Conservation (phyloP, 306 rosid genomes). For the Delonix regia region DNA sequence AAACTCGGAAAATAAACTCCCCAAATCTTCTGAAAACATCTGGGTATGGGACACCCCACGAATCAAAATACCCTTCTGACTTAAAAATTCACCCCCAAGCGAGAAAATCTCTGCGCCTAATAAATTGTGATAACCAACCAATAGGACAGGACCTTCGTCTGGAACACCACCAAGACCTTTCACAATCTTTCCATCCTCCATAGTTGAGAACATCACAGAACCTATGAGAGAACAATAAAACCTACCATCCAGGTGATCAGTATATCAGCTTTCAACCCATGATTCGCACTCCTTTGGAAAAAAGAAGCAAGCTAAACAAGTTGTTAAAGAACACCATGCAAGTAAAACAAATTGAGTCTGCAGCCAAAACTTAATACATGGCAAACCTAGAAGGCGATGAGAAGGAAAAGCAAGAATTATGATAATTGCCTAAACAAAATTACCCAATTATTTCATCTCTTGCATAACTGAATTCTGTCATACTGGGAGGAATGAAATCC, state of each 20-base stretch:
- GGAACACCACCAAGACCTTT: slow-evolving; percentile 89
- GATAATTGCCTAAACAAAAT: slow-evolving; percentile 30
- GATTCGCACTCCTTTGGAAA: not conserved
- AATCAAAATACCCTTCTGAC: slow-evolving; percentile 62
- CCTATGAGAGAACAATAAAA: slow-evolving; percentile 48
- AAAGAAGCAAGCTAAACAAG: slow-evolving; percentile 3
- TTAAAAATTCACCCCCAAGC: slow-evolving; percentile 56
- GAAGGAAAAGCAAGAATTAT: not conserved
- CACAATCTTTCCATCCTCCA: slow-evolving; percentile 82
- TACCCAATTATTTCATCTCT: slow-evolving; percentile 63
- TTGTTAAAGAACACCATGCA: slow-evolving; percentile 15
- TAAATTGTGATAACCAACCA: slow-evolving; percentile 80
- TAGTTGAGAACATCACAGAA: slow-evolving; percentile 68
- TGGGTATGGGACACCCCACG: slow-evolving; percentile 78
- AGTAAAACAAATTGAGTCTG: not conserved
- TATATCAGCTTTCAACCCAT: slow-evolving; percentile 21
- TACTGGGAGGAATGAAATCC: slow-evolving; percentile 78
- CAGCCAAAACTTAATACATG: too few relatives aligned
- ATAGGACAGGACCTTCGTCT: slow-evolving; percentile 80
- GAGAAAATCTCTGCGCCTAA: slow-evolving; percentile 66
- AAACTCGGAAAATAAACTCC: slow-evolving; percentile 41
- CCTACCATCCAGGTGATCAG: slow-evolving; percentile 46
- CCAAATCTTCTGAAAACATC: slow-evolving; percentile 37
- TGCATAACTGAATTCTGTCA: slow-evolving; percentile 52
- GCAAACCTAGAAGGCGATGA: too few relatives aligned